These are phyloP conservation scores for Fusarium sp. DNA, from an alignment of 2,329 filamentous ascomycete genomes.

Conservation along the genomic window DNA sequence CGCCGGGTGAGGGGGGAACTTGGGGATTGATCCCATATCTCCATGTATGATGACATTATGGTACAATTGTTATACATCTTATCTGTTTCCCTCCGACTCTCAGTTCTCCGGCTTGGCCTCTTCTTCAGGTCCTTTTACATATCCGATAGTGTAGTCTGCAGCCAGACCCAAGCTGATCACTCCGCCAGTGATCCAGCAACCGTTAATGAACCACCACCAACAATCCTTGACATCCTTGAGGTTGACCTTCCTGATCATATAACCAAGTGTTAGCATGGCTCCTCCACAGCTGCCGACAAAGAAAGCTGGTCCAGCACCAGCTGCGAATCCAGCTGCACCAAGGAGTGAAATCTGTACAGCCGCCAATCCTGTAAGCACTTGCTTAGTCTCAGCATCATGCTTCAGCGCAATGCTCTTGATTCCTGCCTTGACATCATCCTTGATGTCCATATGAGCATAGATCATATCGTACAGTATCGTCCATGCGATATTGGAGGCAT, in stretches of 20 bases:
- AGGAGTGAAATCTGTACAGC: constrained; percentile 78
- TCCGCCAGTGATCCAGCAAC: constrained; percentile 78
- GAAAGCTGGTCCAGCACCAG: constrained; percentile 78
- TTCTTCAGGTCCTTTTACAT: constrained; percentile 54
- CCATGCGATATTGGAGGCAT: constrained; percentile 86
- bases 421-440: constrained; percentile 86
- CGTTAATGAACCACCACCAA: constrained; percentile 85
- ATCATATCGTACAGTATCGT: constrained; percentile 94
- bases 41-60: constrained; percentile 36
- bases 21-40: constrained; percentile 18
- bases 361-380: constrained; percentile 79
- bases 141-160: constrained; percentile 71
- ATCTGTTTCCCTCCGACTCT: constrained; percentile 4
- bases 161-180: constrained; percentile 72
- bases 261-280: constrained; percentile 70
- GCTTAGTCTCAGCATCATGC: constrained; percentile 83
- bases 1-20: constrained; percentile 33
- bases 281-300: constrained; percentile 78
- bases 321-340: constrained; percentile 76
- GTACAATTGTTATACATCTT: constrained; percentile 43
- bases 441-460: constrained; percentile 92
- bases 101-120: constrained; percentile 24
- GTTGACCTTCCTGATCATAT: constrained; percentile 79
- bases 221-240: constrained; percentile 77
- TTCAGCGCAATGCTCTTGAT: constrained; percentile 91